Evolutionary conservation across 352 stramenopile genomes (phyloP).

Genomic region (Albugo candida): DNA sequence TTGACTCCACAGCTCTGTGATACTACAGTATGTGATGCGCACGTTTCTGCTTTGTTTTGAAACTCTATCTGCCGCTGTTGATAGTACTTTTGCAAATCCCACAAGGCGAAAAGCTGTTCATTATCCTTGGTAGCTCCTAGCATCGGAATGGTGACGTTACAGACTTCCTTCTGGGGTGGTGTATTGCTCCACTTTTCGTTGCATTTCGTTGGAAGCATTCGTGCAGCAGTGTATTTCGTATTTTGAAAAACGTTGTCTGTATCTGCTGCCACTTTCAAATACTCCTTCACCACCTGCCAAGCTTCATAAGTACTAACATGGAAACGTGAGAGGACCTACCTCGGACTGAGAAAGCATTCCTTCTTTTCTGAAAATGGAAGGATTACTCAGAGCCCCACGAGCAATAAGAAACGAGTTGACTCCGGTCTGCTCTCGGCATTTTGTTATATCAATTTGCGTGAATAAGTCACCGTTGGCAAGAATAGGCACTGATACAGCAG

Average conservation of each 20-base stretch:
- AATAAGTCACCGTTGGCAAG: conserved; percentile 82
- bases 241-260: conserved; percentile 80
- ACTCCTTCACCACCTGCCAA: conserved; percentile 35
- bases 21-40: conserved; percentile 7
- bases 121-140: conserved; percentile 40
- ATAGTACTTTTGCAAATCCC: conserved; percentile 33
- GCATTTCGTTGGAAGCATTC: conserved; percentile 56
- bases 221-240: conserved; percentile 80
- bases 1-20: not conserved
- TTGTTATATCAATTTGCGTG: conserved; percentile 38
- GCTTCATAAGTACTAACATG: conserved; percentile 1
- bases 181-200: conserved; percentile 5
- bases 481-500: conserved; percentile 55
- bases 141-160: conserved; percentile 27
- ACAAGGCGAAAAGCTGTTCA: conserved; percentile 56
- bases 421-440: conserved; percentile 34
- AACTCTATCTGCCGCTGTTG: conserved; percentile 11
- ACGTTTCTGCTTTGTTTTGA: conserved; percentile 2
- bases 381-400: conserved; percentile 58
- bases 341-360: conserved; percentile 37
- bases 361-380: conserved; percentile 57
- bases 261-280: conserved; percentile 51
- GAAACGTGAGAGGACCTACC: conserved; percentile 9
- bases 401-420: conserved; percentile 68
- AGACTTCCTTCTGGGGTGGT: not conserved